Evolutionary conservation across 495 filamentous ascomycete species (phyloP), one percentile per base, ranked within the genome.

Genomic region (Penicillium canariense): DNA sequence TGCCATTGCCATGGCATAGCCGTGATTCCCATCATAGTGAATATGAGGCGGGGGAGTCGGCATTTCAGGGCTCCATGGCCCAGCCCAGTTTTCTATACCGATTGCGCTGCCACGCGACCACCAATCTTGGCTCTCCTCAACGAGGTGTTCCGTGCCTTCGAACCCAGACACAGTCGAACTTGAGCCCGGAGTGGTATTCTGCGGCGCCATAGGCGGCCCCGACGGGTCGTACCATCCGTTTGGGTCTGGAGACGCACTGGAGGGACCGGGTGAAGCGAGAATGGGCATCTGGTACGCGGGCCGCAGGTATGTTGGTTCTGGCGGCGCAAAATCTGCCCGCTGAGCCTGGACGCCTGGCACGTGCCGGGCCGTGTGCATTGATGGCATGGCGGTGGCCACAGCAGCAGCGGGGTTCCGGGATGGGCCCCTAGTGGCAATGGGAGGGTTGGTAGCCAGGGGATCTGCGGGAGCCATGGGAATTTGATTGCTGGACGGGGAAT

Each of bases 81-180:
- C 58, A 12, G 52, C 61, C 82, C 82, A 84, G 46, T 72, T 77
- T 17, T 77, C 79, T 49, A 79, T 73, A 9, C 72, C 78, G 11
- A 78, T 52, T 7, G 64, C 70, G 55, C 83, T 80, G 6, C n/a
- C n/a, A n/a, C 71, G 67, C 36, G 80, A 63, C 82, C 81, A 84
- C 82, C 82, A 85, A 31, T 84, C 76, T 45, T 82, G 82, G 50
- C 76, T 81, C 38, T 81, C 77, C 43, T 79, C 74, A 6, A 83
- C 74, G 18, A 81, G 55, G 5, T 74, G 74, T 9, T 81, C 76
- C 4, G 78, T 65, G 5, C 70, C 71, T 10, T 77, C 76, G 20
- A 82, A 72, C 22, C 63, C 63, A 5, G 75, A 59, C 20, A 70
- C 55, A 11, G 77, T 70, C 1, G 73, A 71, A 18, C 51, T 57